These are phyloP conservation scores for Fraxinus excelsior DNA, from an alignment of 257 asterid genomes.

Conservation along the genomic window DNA sequence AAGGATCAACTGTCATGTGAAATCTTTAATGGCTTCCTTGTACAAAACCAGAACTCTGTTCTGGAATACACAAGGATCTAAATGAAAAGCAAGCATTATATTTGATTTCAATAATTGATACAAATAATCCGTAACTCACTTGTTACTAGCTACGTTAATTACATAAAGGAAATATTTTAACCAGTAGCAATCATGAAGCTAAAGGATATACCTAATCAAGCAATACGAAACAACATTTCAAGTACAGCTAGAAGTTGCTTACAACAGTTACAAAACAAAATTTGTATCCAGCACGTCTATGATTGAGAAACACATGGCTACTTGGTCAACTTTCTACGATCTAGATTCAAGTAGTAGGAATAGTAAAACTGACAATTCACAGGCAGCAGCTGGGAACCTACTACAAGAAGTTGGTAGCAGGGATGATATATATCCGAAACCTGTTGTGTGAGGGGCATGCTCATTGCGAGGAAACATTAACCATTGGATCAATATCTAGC, in stretches of 20 bases:
- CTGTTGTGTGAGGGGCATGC: neutral
- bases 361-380: neutral
- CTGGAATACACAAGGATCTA: neutral
- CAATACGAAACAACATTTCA: neutral
- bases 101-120: neutral
- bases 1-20: neutral
- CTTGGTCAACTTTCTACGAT: neutral
- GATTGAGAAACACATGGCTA: neutral
- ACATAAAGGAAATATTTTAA: neutral
- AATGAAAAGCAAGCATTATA: neutral
- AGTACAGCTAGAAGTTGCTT: neutral
- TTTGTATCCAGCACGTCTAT: neutral
- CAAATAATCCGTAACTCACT: neutral
- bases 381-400: neutral
- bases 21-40: neutral
- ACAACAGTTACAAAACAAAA: neutral
- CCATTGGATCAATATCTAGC: constrained; percentile 8
- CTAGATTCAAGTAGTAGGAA: neutral
- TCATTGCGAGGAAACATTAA: neutral
- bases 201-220: neutral
- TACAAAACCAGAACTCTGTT: neutral
- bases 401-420: neutral
- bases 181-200: neutral
- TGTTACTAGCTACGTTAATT: neutral
- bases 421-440: neutral